Evolutionary conservation across 441 rosid species (phyloP).

Genomic region (Croton laevigatus): DNA sequence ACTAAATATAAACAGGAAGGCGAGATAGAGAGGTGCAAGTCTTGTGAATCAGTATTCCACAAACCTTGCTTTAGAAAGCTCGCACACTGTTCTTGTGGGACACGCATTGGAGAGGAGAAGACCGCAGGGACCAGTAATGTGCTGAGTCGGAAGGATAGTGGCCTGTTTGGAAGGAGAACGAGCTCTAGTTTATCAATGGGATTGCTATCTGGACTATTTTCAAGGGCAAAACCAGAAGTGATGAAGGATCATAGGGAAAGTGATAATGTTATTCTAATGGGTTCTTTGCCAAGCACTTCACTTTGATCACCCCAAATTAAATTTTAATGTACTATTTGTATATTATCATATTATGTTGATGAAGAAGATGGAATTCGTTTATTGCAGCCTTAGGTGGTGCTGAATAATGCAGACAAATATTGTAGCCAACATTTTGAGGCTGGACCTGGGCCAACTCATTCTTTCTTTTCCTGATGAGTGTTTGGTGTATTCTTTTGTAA

Average conservation of each 20-base stretch:
- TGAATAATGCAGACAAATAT: not conserved
- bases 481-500: not conserved
- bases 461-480: not conserved
- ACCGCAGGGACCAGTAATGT: constrained; percentile 21
- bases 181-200: constrained; percentile 42
- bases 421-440: constrained; percentile 15
- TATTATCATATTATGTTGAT: constrained; percentile 15
- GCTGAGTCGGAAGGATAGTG: constrained; percentile 29
- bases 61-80: constrained; percentile 71
- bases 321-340: constrained; percentile 22
- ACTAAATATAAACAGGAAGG: constrained; percentile 57
- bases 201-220: constrained; percentile 60
- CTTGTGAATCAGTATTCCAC: constrained; percentile 72
- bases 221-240: constrained; percentile 46
- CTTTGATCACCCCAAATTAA: constrained; percentile 29
- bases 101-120: constrained; percentile 32
- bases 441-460: not conserved
- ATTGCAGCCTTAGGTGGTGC: no score
- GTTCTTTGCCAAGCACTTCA: constrained; percentile 66
- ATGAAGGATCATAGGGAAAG: constrained; percentile 33
- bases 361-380: no score
- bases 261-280: constrained; percentile 66
- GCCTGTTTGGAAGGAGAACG: constrained; percentile 44
- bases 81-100: constrained; percentile 64
- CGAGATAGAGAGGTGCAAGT: constrained; percentile 58